These are phyloP conservation scores for Ogataea degrootiae DNA, from an alignment of 805 yeast species.

Conservation along the genomic window DNA sequence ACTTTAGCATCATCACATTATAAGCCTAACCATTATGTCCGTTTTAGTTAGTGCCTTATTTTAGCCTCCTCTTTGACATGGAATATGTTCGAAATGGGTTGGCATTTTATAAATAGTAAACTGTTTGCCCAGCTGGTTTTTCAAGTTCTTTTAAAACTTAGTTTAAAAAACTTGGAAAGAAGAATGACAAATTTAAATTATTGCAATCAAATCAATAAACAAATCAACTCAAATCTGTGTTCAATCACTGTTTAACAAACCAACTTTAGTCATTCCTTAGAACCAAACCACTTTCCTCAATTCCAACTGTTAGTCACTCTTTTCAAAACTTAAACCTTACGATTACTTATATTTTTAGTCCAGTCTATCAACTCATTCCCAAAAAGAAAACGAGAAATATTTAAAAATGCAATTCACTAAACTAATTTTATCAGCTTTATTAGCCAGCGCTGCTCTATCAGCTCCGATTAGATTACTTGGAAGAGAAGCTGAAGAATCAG, in stretches of 20 bases:
- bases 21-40: too few relatives aligned
- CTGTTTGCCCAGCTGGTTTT: too few relatives aligned
- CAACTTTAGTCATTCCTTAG: slow-evolving; percentile 10
- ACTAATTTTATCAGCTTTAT: slow-evolving; percentile 5
- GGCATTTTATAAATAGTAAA: too few relatives aligned
- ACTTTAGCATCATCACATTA: too few relatives aligned
- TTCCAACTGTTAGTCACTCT: slow-evolving; percentile 1
- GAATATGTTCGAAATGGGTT: too few relatives aligned
- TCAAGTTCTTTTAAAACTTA: too few relatives aligned
- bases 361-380: not conserved
- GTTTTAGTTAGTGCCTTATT: too few relatives aligned
- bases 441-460: slow-evolving; percentile 9
- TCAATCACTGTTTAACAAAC: not conserved
- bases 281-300: not conserved
- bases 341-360: not conserved
- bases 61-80: too few relatives aligned
- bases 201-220: too few relatives aligned
- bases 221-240: too few relatives aligned
- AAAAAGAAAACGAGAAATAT: slow-evolving; percentile 1
- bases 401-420: slow-evolving; percentile 10
- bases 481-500: slow-evolving; percentile 5
- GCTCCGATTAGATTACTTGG: slow-evolving; percentile 10
- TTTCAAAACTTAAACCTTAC: not conserved
- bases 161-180: too few relatives aligned
- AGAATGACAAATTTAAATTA: too few relatives aligned